Evolutionary conservation across 345 rosid species (phyloP).

Genomic region (Draba incana): DNA sequence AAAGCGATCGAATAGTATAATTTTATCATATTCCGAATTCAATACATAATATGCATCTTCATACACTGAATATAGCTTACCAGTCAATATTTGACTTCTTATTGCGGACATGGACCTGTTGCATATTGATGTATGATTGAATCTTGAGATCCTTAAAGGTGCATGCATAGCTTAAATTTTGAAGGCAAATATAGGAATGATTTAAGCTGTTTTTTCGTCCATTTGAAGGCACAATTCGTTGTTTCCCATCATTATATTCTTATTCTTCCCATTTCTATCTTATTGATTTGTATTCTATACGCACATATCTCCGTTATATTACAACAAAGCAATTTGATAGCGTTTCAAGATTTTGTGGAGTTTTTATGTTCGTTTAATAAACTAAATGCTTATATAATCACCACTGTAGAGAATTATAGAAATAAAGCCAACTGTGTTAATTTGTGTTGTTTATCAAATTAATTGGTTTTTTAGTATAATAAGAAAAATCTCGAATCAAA

Average conservation of each 20-base stretch:
- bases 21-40: constrained; percentile 10
- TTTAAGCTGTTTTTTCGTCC: background rate
- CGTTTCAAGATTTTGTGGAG: background rate
- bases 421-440: no score
- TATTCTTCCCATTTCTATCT: background rate
- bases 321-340: background rate
- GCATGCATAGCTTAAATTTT: constrained; percentile 2
- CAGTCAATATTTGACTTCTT: constrained; percentile 14
- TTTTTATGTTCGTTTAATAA: background rate
- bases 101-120: constrained; percentile 11
- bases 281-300: background rate
- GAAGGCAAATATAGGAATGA: background rate
- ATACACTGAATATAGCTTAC: constrained; percentile 28
- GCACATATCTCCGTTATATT: background rate
- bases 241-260: background rate
- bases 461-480: no score
- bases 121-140: background rate
- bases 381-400: background rate
- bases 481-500: no score
- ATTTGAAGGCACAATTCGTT: background rate
- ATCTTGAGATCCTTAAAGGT: constrained; percentile 14
- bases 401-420: no score
- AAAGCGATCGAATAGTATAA: constrained; percentile 9
- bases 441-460: no score
- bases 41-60: constrained; percentile 15